A percentile compares a stretch with the other conserved stretches of the same genome.
Evolutionary conservation across 179 eudicot genomes (phyloP).

Genomic region (Beta lomatogona): DNA sequence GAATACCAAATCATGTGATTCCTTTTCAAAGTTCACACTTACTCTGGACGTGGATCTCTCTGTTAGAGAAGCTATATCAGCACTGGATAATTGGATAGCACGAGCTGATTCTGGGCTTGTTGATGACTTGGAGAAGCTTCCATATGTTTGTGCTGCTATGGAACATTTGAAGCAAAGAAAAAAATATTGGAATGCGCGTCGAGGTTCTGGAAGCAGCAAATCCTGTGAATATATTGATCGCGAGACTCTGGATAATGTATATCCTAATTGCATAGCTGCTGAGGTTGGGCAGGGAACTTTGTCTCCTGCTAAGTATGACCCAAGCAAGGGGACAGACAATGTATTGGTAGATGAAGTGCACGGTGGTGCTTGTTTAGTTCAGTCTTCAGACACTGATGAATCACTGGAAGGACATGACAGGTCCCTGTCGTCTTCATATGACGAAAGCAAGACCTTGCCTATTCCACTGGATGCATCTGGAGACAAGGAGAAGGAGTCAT

Average conservation of each 20-base stretch:
- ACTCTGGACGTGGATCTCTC: constrained; percentile 86
- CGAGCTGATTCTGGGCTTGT: constrained; percentile 93
- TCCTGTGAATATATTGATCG: constrained; percentile 26
- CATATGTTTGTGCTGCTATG: constrained; percentile 91
- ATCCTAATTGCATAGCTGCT: constrained; percentile 21
- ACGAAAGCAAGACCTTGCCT: constrained; percentile 45
- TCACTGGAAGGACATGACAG: constrained; percentile 43
- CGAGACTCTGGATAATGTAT: constrained; percentile 20
- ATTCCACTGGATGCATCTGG: constrained; percentile 31
- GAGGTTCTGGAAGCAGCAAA: constrained; percentile 28
- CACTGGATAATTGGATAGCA: constrained; percentile 85
- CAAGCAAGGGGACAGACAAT: constrained; percentile 26
- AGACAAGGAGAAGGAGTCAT: constrained; percentile 61
- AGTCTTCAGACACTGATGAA: constrained; percentile 48
- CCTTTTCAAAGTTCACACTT: constrained; percentile 78
- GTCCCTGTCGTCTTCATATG: constrained; percentile 47
- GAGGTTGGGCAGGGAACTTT: constrained; percentile 27
- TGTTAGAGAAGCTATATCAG: constrained; percentile 78
- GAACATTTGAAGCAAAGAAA: constrained; percentile 80
- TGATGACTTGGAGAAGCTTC: constrained; percentile 92
- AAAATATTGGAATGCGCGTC: constrained; percentile 67
- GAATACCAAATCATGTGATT: constrained; percentile 36
- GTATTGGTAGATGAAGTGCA: constrained; percentile 28
- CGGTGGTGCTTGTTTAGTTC: constrained; percentile 37
- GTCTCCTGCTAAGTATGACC: constrained; percentile 13